These are phyloP conservation scores for Zygosaccharomyces sapae DNA, from an alignment of 1,139 yeast species.

Conservation along the genomic window DNA sequence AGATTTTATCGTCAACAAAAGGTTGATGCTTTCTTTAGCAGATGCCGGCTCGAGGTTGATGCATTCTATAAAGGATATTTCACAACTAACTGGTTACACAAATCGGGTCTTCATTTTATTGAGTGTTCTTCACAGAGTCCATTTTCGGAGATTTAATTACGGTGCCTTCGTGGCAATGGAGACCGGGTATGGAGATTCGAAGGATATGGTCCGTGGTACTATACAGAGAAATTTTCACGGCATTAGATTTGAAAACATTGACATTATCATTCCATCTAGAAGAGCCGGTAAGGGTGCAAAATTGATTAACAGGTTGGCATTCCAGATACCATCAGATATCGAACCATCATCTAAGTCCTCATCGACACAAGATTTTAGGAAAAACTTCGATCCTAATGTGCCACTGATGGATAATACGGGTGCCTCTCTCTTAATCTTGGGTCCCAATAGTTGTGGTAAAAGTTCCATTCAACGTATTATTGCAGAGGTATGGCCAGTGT, in stretches of 20 bases:
- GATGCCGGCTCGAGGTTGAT: conserved; percentile 96
- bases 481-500: conserved; percentile 91
- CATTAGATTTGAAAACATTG: conserved; percentile 74
- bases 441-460: conserved; percentile 88
- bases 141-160: conserved; percentile 62
- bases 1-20: conserved; percentile 83
- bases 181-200: conserved; percentile 9
- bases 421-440: conserved; percentile 73
- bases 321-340: conserved; percentile 51
- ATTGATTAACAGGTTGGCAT: conserved; percentile 57
- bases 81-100: conserved; percentile 86
- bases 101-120: conserved; percentile 76
- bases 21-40: conserved; percentile 84
- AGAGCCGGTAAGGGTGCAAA: conserved; percentile 53
- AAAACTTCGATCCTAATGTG: conserved; percentile 24
- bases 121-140: conserved; percentile 75
- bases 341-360: conserved; percentile 25
- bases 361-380: conserved; percentile 26
- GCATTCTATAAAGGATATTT: conserved; percentile 92
- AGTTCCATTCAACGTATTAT: conserved; percentile 79
- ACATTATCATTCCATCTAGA: conserved; percentile 73
- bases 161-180: conserved; percentile 39
- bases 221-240: conserved; percentile 77
- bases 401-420: conserved; percentile 39
- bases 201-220: conserved; percentile 68